Evolutionary conservation across 768 basidiomycete species (phyloP), one percentile per base, ranked within the genome.

Genomic region (Coprinopsis sp.): DNA sequence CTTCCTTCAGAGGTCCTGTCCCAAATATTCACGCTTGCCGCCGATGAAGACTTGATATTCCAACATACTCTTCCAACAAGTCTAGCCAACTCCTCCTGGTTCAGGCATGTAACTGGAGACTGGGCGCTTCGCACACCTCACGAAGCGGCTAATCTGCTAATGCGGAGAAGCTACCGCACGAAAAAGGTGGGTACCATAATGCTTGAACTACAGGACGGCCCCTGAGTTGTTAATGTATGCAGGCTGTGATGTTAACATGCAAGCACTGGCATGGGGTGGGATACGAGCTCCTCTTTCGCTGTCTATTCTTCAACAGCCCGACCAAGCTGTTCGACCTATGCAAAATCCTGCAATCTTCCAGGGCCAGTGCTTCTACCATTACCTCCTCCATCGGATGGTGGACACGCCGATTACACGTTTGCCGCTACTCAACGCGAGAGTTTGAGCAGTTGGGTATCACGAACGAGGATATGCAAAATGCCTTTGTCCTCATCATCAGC

Each of bases 191-290:
- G 70, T 52, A 37, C 7, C 37, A 21, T 31, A 8, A 8, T 31
- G 30, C 8, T 8, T 31, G 30, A 31, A 31, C 30, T 8, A 31
- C n/a, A 8, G 30, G 30, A 8, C 10, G n/a, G n/a, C 30, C 10
- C 8, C 30, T n/a, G 16, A 4, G 14, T 13, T 42, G 18, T n/a
- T 30, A 5, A 28, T 42, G 34, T 0, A 14, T 16, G 6, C 42
- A 89, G 84, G 74, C 83, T 1, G 82, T 90, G 45, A 77, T 84
- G 51, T 63, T 73, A 2, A 86, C 85, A 0, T 88, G 84, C 58
- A 76, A 70, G 51, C 70, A 69, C 6, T 88, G 82, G 82, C 73
- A 77, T 24, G 64, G 63, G 34, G 61, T 85, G 3, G 85, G 78
- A 16, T 68, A 76, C 10, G 83, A 88, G 58, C 77, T 81, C 37